These are phyloP conservation scores for Xylona heveae DNA, from an alignment of 495 filamentous ascomycete species.

Conservation along the genomic window DNA sequence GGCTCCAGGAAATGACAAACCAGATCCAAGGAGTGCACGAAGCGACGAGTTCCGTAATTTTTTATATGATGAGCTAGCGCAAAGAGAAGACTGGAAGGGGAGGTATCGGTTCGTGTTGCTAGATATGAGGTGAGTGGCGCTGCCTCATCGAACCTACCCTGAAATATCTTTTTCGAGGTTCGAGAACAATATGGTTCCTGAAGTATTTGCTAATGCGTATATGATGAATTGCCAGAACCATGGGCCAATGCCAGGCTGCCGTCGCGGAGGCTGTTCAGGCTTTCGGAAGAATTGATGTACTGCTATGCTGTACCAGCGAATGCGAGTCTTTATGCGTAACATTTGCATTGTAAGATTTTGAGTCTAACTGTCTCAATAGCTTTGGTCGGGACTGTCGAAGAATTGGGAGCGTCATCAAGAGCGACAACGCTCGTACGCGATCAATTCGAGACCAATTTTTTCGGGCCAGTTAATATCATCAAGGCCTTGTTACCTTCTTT, in stretches of 20 bases:
- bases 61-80: no score
- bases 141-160: background rate
- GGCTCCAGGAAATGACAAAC: no score
- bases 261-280: slow-evolving; percentile 65
- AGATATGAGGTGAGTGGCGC: slow-evolving; percentile 13
- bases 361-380: slow-evolving; percentile 22
- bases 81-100: slow-evolving; percentile 16
- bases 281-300: slow-evolving; percentile 74
- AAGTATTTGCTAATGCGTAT: no score
- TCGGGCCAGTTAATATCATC: slow-evolving; percentile 88
- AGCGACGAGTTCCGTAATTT: no score
- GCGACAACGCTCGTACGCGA: slow-evolving; percentile 63
- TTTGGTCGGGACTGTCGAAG: slow-evolving; percentile 79
- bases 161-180: no score
- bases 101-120: slow-evolving; percentile 17
- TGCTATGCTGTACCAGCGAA: slow-evolving; percentile 76
- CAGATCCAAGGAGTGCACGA: no score
- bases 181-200: no score
- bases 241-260: slow-evolving; percentile 48
- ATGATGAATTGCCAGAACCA: slow-evolving; percentile 8
- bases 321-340: slow-evolving; percentile 25
- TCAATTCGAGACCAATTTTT: slow-evolving; percentile 88
- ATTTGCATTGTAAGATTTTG: background rate
- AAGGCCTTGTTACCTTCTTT: slow-evolving; percentile 70
- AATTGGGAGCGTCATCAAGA: slow-evolving; percentile 50